These are phyloP conservation scores for Mycena pura DNA, from an alignment of 768 basidiomycete species.

Conservation along the genomic window DNA sequence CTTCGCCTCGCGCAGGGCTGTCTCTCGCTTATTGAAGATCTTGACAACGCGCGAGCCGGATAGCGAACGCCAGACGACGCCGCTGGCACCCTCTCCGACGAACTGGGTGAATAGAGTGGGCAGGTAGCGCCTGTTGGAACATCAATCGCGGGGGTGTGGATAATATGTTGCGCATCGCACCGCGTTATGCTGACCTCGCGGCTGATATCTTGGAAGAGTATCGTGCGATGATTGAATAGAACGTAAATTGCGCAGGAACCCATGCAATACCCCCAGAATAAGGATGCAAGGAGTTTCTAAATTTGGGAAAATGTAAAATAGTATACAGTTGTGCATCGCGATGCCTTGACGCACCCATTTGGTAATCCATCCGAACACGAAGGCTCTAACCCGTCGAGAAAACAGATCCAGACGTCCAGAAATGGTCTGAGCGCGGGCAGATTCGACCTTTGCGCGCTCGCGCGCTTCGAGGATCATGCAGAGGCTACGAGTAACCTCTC, in stretches of 20 bases:
- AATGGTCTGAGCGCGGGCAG: neutral
- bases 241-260: neutral
- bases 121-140: neutral
- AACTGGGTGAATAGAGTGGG: constrained; percentile 1
- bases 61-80: constrained; percentile 2
- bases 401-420: neutral
- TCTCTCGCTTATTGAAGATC: constrained; percentile 5
- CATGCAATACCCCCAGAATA: constrained; percentile 1
- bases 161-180: neutral
- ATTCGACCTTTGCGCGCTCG: neutral
- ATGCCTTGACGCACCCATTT: neutral
- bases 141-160: neutral
- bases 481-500: neutral
- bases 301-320: neutral
- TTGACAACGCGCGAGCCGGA: constrained; percentile 1
- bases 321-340: neutral
- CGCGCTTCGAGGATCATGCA: neutral
- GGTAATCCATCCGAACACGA: neutral
- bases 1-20: constrained; percentile 1
- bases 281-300: neutral
- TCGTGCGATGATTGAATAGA: neutral
- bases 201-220: constrained; percentile 2
- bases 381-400: no score
- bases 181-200: neutral
- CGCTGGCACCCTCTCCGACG: constrained; percentile 1